These are phyloP conservation scores for Penicillium cosmopolitanum DNA, from an alignment of 495 filamentous ascomycete genomes.

Conservation along the genomic window DNA sequence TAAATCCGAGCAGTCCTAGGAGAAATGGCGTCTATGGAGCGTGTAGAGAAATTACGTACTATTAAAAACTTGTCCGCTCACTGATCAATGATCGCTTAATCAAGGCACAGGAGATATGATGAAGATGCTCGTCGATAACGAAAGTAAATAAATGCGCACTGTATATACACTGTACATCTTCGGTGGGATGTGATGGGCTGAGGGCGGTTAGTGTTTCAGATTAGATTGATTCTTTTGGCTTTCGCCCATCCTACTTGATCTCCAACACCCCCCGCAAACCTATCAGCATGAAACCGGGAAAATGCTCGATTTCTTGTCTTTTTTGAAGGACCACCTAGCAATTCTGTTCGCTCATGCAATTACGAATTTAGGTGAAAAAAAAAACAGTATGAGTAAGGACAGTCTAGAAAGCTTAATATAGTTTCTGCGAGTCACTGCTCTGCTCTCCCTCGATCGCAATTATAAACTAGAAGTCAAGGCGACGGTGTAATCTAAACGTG, in stretches of 20 bases:
- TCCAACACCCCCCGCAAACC: neutral
- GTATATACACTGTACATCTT: neutral
- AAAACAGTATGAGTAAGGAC: neutral
- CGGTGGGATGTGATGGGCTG: neutral
- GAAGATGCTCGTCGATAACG: too few relatives aligned
- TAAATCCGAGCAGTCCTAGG: too few relatives aligned
- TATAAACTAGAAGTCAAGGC: neutral
- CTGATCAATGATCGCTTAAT: neutral
- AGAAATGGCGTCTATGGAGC: too few relatives aligned
- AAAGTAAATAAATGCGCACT: neutral
- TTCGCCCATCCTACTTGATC: neutral
- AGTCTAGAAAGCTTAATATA: neutral
- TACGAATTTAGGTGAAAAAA: constrained; percentile 1
- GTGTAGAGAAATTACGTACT: too few relatives aligned
- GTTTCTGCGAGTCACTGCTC: neutral
- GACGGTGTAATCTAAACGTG: neutral
- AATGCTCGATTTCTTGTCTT: neutral
- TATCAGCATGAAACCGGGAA: neutral
- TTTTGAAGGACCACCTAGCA: neutral
- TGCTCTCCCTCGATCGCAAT: neutral
- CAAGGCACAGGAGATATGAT: neutral
- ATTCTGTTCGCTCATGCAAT: neutral
- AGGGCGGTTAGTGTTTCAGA: constrained; percentile 1
- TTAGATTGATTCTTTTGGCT: constrained; percentile 1
- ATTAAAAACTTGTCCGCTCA: neutral